Conservation (phyloP, 495 filamentous ascomycete species). For the Schizothecium vesticola region DNA sequence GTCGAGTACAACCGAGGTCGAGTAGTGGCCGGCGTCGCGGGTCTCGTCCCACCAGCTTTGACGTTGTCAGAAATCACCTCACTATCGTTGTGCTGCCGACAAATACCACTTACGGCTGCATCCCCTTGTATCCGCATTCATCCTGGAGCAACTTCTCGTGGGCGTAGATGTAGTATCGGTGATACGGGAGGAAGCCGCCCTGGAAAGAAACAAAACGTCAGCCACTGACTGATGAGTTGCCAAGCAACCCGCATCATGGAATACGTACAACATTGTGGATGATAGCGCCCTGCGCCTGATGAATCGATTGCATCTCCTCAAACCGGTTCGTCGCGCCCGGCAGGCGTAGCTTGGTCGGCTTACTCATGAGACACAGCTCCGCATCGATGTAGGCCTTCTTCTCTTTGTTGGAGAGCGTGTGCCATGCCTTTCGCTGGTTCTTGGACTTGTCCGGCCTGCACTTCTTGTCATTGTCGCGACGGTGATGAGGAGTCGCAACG, state of each 20-base stretch:
- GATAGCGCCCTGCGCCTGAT: background rate
- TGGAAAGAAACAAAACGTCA: no score
- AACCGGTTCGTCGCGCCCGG: background rate
- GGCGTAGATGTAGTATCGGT: conserved; percentile 41
- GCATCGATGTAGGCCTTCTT: conserved; percentile 3
- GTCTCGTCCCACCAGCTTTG: conserved; percentile 43
- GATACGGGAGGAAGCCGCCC: conserved; percentile 45
- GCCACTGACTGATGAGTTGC: no score
- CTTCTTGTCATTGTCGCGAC: no score
- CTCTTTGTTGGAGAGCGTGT: background rate
- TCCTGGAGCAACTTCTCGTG: conserved; percentile 38
- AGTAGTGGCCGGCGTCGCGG: conserved; percentile 37
- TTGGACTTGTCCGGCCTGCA: no score
- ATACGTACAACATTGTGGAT: conserved; percentile 6
- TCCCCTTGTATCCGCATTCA: conserved; percentile 41
- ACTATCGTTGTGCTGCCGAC: no score
- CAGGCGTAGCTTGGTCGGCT: background rate
- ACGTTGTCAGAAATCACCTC: background rate
- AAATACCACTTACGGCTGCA: conserved; percentile 28
- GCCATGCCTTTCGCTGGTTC: background rate
- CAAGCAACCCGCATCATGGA: no score
- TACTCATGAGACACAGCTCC: conserved; percentile 4
- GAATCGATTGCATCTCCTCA: conserved; percentile 1
- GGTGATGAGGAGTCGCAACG: background rate
- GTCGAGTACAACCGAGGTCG: conserved; percentile 29